Evolutionary conservation across 1,139 yeast genomes (phyloP), one percentile per base, ranked within the genome.

Genomic region (Pichia sp.): DNA sequence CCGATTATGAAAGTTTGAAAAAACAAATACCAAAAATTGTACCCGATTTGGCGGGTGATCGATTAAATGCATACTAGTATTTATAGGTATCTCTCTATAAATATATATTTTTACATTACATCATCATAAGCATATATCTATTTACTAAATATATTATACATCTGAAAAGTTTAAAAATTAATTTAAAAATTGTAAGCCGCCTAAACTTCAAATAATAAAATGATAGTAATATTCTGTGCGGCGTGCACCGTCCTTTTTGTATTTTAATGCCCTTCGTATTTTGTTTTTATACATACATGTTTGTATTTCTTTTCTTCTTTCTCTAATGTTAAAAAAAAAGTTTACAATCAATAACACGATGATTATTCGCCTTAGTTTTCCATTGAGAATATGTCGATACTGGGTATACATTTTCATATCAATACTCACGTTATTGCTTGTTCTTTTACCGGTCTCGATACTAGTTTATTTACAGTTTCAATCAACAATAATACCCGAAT

Each of bases 381-480:
- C 54, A 3, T 24, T 49, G 22, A 25, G 30, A 5, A 8, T 46
- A 11, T 35, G 42, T 6, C 35, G 42, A 23, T 43, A 51, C 24
- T 49, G 46, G 45, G 33, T 37, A 5, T 44, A 49, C 24, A 25
- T 47, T 5, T 4, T 42, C 4, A 30, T 45, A 6, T 33, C 48
- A 4, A 23, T 46, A 6, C 20, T 30, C 0, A 42, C 48, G 1
- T 32, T n/a, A n/a, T n/a, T n/a, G n/a, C n/a, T n/a, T n/a, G n/a
- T n/a, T n/a, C n/a, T n/a, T n/a, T n/a, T n/a, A n/a, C n/a, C n/a
- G n/a, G n/a, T n/a, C n/a, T n/a, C n/a, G n/a, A n/a, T n/a, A n/a
- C n/a, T n/a, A n/a, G n/a, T n/a, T n/a, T 51, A 44, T 35, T 30
- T 47, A 25, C 52, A 45, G 16, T 51, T 49, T 16, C 47, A 47